phyloP scores from a whole-genome alignment of 495 filamentous ascomycete species.

The Penicillium cosmopolitanum region DNA sequence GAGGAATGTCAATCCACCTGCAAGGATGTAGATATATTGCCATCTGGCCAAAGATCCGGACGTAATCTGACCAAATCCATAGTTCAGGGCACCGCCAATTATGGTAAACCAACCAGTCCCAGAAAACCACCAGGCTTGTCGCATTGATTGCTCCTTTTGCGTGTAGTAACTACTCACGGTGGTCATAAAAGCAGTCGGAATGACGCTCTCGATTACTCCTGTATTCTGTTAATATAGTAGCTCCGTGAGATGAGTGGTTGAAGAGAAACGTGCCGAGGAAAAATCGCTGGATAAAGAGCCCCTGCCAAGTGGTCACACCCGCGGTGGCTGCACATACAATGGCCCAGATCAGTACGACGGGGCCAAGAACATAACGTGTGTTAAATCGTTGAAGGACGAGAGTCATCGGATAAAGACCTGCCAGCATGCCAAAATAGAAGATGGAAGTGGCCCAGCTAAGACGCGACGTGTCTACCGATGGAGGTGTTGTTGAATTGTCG shows the following conservation, averaged over 20 bases:
- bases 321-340: conserved; percentile 70
- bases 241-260: not conserved
- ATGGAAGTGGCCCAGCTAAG: conserved; percentile 76
- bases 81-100: conserved; percentile 68
- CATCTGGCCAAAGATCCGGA: conserved; percentile 58
- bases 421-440: conserved; percentile 81
- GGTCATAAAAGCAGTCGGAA: conserved; percentile 71
- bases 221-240: conserved; percentile 13
- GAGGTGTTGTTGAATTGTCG: conserved; percentile 56
- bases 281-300: conserved; percentile 71
- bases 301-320: conserved; percentile 63
- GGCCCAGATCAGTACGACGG: conserved; percentile 68
- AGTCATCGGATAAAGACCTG: conserved; percentile 72
- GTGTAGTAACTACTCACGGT: conserved; percentile 69
- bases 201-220: conserved; percentile 69
- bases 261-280: conserved; percentile 54
- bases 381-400: conserved; percentile 68
- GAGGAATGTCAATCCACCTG: conserved; percentile 64
- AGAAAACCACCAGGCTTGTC: conserved; percentile 73
- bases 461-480: conserved; percentile 61
- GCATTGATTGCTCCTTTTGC: conserved; percentile 66
- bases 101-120: conserved; percentile 69
- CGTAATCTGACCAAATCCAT: conserved; percentile 68
- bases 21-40: conserved; percentile 73
- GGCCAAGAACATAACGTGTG: conserved; percentile 62